Percentiles rank a stretch among this genome's conserved stretches.
phyloP scores from a whole-genome alignment of 1,284 basidiomycete species.

The Rhodotorula mucilaginosa region DNA sequence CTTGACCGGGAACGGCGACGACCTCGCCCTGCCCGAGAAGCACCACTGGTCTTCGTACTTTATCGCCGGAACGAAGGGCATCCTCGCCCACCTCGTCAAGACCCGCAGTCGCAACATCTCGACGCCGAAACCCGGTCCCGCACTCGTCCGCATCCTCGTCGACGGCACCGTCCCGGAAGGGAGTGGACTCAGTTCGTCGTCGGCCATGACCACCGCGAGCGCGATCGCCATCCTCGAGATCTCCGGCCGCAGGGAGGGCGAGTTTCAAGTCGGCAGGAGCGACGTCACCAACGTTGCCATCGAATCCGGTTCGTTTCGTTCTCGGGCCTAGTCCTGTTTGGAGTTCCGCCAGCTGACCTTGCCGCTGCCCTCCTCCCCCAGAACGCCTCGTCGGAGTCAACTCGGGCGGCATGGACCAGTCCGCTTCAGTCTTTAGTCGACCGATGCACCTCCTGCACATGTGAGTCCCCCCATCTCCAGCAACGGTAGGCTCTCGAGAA shows the following conservation, averaged over 20 bases:
- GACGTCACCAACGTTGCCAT: slow-evolving; percentile 70
- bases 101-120: slow-evolving; percentile 3
- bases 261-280: slow-evolving; percentile 62
- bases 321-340: no score
- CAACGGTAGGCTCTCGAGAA: not conserved
- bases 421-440: slow-evolving; percentile 42
- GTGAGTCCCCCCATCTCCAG: slow-evolving; percentile 11
- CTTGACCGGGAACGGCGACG: slow-evolving; percentile 53
- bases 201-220: slow-evolving; percentile 79
- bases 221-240: slow-evolving; percentile 66
- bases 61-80: slow-evolving; percentile 76
- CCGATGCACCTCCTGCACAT: slow-evolving; percentile 41
- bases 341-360: not conserved
- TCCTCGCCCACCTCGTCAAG: slow-evolving; percentile 60
- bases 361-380: slow-evolving; percentile 51
- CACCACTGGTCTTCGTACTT: slow-evolving; percentile 82
- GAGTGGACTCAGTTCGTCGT: slow-evolving; percentile 71
- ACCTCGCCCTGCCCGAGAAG: slow-evolving; percentile 67
- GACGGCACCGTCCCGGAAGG: slow-evolving; percentile 77
- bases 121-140: not conserved
- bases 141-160: slow-evolving; percentile 29
- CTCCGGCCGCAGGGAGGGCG: slow-evolving; percentile 62
- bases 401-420: slow-evolving; percentile 51
- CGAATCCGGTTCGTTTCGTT: slow-evolving; percentile 57
- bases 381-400: slow-evolving; percentile 62